A percentile compares a stretch with the other conserved stretches of the same genome.
phyloP scores from a whole-genome alignment of 78 protist genomes.

The Acrasis kona region DNA sequence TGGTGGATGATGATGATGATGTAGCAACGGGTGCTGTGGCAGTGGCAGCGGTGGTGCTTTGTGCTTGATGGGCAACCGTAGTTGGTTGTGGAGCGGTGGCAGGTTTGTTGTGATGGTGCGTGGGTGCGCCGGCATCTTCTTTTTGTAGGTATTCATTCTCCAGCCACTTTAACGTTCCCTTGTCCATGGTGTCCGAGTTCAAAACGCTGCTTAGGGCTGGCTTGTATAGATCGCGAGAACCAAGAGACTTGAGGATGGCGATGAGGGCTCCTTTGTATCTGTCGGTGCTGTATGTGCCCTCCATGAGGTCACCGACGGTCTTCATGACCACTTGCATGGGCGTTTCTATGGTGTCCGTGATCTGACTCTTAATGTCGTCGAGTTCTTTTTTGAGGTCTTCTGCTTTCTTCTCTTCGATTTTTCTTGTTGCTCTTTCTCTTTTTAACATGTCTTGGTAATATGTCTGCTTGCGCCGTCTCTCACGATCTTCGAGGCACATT shows the following conservation, averaged over 20 bases:
- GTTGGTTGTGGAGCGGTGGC: no score
- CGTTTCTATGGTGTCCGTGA: conserved; percentile 1
- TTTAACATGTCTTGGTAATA: background rate
- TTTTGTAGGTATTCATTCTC: background rate
- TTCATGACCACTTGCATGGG: conserved; percentile 5
- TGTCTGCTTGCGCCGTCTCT: background rate
- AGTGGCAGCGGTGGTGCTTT: no score
- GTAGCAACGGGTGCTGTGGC: background rate
- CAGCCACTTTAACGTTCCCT: background rate
- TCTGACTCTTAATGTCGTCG: background rate
- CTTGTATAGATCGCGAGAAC: background rate
- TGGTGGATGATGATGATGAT: background rate
- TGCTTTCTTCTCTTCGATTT: no score
- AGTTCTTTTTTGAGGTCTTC: background rate
- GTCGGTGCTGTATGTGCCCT: background rate
- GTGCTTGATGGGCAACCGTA: no score
- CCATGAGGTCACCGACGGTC: background rate
- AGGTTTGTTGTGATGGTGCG: no score
- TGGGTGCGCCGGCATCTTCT: background rate
- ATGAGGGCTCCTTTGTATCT: background rate
- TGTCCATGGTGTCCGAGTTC: no score
- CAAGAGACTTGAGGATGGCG: background rate
- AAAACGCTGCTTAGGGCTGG: background rate
- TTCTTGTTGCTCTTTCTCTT: no score
- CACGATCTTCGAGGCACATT: background rate